Conservation (phyloP, 1,284 basidiomycete genomes). For the Rhizoctonia solani region DNA sequence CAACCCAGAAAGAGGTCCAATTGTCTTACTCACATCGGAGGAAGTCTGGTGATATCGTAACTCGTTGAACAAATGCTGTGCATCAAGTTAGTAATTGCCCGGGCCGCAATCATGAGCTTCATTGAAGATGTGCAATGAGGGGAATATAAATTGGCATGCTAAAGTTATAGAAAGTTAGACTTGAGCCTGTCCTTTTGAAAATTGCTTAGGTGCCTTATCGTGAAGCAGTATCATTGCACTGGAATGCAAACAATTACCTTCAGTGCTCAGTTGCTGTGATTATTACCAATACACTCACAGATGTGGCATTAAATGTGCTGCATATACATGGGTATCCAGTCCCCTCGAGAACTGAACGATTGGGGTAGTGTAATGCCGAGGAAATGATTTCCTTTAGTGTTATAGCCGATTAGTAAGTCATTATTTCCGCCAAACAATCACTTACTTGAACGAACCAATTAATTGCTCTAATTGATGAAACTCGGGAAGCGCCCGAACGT, state of each 20-base stretch:
- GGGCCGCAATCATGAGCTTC: constrained; percentile 2
- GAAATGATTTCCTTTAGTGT: constrained; percentile 10
- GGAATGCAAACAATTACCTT: too few species aligned
- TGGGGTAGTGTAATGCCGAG: background rate
- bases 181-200: background rate
- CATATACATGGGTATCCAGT: constrained; percentile 13
- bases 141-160: background rate
- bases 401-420: background rate
- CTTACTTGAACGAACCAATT: background rate
- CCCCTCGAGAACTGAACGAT: constrained; percentile 1
- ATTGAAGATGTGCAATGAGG: constrained; percentile 8
- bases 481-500: constrained; percentile 9
- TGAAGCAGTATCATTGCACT: constrained; percentile 4
- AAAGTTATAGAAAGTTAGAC: background rate
- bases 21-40: constrained; percentile 1
- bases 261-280: background rate
- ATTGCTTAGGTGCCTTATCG: background rate
- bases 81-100: constrained; percentile 5
- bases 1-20: background rate
- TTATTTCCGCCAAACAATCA: background rate
- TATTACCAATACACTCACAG: background rate
- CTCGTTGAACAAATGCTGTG: constrained; percentile 20
- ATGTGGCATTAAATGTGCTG: constrained; percentile 7
- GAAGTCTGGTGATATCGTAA: constrained; percentile 22
- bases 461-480: constrained; percentile 4